phyloP scores from a whole-genome alignment of 495 filamentous ascomycete species.

The Penicillium goetzii region DNA sequence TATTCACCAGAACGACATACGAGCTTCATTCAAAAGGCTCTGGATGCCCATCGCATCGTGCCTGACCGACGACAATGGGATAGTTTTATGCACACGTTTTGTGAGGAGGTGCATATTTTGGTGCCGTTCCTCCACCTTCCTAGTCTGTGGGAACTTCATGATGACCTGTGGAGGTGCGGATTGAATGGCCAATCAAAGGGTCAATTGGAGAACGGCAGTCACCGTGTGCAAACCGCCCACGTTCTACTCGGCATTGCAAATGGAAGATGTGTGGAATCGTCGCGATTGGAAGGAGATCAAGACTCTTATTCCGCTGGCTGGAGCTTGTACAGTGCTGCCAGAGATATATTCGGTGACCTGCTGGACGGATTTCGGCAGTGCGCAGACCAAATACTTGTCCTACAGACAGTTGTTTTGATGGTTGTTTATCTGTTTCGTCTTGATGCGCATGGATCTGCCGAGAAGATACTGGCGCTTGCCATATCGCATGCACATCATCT shows the following conservation, averaged over 20 bases:
- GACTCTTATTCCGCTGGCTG: conserved; percentile 33
- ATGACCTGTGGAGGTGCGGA: conserved; percentile 16
- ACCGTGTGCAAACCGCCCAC: conserved; percentile 24
- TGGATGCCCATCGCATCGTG: conserved; percentile 17
- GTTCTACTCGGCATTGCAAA: conserved; percentile 32
- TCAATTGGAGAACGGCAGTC: neutral
- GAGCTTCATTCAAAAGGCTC: conserved; percentile 9
- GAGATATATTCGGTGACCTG: conserved; percentile 31
- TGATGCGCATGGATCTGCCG: neutral
- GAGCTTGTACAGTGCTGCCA: conserved; percentile 33
- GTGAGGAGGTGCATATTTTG: conserved; percentile 31
- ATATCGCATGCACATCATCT: neutral
- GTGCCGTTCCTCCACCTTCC: conserved; percentile 34
- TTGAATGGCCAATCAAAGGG: neutral
- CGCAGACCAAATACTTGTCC: conserved; percentile 21
- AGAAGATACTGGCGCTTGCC: neutral
- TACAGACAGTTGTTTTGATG: neutral
- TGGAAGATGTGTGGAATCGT: conserved; percentile 32
- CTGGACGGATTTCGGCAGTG: conserved; percentile 26
- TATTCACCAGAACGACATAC: neutral
- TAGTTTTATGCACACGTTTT: conserved; percentile 23
- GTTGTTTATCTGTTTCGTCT: neutral
- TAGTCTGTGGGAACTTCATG: conserved; percentile 20
- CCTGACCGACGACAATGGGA: conserved; percentile 25
- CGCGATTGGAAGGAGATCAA: neutral